phyloP scores from a whole-genome alignment of 768 basidiomycete species.

The Mycena sanguinolenta region DNA sequence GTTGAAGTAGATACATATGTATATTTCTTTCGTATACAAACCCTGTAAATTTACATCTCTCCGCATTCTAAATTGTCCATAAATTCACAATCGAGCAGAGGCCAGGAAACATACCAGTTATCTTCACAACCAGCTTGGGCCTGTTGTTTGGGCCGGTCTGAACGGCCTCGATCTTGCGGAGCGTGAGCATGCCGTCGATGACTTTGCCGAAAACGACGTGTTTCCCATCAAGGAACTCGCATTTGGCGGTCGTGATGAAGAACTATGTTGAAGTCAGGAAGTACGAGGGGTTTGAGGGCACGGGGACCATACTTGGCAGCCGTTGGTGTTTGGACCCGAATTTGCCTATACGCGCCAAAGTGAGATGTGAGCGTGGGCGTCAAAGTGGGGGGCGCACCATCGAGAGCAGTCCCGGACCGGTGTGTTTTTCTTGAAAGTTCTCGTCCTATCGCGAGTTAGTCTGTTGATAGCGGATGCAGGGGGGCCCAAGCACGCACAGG shows the following conservation, averaged over 20 bases:
- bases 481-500: constrained; percentile 49
- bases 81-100: neutral
- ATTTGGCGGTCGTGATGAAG: constrained; percentile 96
- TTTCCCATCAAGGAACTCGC: constrained; percentile 95
- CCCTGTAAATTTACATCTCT: neutral
- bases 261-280: constrained; percentile 65
- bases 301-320: constrained; percentile 75
- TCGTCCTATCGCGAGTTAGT: constrained; percentile 74
- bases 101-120: neutral
- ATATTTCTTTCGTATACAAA: too few species aligned
- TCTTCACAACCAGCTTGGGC: constrained; percentile 73
- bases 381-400: constrained; percentile 39
- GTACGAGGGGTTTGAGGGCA: neutral
- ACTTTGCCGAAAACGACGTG: constrained; percentile 95
- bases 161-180: constrained; percentile 70
- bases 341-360: constrained; percentile 51
- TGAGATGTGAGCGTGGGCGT: constrained; percentile 84
- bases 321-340: constrained; percentile 53
- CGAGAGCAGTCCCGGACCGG: neutral
- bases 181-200: neutral
- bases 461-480: neutral
- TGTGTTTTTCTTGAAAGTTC: constrained; percentile 68
- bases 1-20: too few species aligned
- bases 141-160: constrained; percentile 92
- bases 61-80: neutral